A percentile compares a stretch with the other conserved stretches of the same genome.
Conservation (phyloP, 192 early-diverging fungal genomes). For the Coemansia interrupta region DNA sequence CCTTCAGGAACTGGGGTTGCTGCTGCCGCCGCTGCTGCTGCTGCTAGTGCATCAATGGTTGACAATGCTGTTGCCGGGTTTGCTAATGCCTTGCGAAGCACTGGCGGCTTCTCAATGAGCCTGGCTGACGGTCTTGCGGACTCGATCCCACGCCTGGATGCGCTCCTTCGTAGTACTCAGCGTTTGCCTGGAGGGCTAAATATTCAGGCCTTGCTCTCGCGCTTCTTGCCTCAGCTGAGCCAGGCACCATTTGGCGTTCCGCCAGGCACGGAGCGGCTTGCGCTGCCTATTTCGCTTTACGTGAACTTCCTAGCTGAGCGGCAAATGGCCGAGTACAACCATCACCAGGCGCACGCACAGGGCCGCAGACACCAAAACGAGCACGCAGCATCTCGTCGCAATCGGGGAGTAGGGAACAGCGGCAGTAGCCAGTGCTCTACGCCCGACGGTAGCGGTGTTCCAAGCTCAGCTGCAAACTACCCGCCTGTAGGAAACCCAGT, state of each 20-base stretch:
- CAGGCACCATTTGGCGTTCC: slow-evolving; percentile 16
- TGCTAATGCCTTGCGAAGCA: slow-evolving; percentile 12
- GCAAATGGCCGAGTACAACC: slow-evolving; percentile 12
- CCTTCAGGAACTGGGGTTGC: neutral
- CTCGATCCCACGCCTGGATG: slow-evolving; percentile 40
- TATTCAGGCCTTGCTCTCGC: slow-evolving; percentile 44
- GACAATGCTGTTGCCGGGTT: neutral
- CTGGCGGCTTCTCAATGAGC: slow-evolving; percentile 26
- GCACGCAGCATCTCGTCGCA: neutral
- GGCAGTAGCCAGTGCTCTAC: neutral
- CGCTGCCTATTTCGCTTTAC: slow-evolving; percentile 39
- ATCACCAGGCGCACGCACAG: slow-evolving; percentile 10
- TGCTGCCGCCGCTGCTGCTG: slow-evolving; percentile 2
- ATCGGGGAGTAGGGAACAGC: neutral
- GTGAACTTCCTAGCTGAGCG: slow-evolving; percentile 31
- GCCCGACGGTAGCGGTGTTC: slow-evolving; percentile 3
- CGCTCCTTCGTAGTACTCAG: slow-evolving; percentile 27
- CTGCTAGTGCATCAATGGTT: neutral
- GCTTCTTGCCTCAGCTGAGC: slow-evolving; percentile 38
- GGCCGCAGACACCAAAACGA: neutral
- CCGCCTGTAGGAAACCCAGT: neutral
- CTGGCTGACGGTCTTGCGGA: slow-evolving; percentile 34
- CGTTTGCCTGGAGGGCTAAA: slow-evolving; percentile 34
- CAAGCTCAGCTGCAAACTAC: neutral
- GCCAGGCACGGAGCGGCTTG: slow-evolving; percentile 37